Conservation (phyloP, 2,329 filamentous ascomycete genomes). For the Alternaria triticina region DNA sequence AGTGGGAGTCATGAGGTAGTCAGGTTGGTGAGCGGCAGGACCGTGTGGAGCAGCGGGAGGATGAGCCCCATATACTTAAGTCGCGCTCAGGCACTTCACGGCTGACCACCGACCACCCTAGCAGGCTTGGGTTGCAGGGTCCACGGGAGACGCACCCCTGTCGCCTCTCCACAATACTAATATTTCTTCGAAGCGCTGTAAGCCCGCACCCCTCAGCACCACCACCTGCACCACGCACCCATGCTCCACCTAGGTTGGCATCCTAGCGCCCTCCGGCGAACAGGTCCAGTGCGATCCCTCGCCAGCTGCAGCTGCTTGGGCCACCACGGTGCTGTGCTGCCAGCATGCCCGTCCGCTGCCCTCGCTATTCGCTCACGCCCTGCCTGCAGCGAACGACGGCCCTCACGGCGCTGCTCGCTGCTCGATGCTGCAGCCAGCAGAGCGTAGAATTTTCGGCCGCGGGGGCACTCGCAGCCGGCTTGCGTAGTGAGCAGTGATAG, state of each 20-base stretch:
- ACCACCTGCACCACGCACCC: background rate
- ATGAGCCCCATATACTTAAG: constrained; percentile 33
- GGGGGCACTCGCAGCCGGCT: constrained; percentile 3
- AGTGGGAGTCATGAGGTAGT: constrained; percentile 28
- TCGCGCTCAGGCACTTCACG: constrained; percentile 31
- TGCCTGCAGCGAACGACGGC: background rate
- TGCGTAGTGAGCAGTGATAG: background rate
- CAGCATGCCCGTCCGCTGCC: constrained; percentile 11
- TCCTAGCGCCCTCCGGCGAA: constrained; percentile 23
- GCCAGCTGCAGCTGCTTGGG: constrained; percentile 19
- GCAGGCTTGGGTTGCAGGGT: constrained; percentile 17
- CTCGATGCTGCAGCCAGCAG: constrained; percentile 5
- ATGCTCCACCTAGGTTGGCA: background rate
- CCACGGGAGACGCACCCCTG: constrained; percentile 18
- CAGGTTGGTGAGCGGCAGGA: constrained; percentile 28
- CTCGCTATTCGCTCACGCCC: constrained; percentile 25
- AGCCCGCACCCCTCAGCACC: constrained; percentile 29
- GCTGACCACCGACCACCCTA: constrained; percentile 3
- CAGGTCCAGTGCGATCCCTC: constrained; percentile 24
- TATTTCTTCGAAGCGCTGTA: constrained; percentile 14
- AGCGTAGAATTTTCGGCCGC: constrained; percentile 12
- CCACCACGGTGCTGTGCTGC: constrained; percentile 23
- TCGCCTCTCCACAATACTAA: constrained; percentile 23
- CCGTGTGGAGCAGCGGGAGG: constrained; percentile 36
- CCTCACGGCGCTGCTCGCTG: constrained; percentile 5